Evolutionary conservation across 78 protist genomes (phyloP).

Genomic region (Dictyostelium brefeldianum): DNA sequence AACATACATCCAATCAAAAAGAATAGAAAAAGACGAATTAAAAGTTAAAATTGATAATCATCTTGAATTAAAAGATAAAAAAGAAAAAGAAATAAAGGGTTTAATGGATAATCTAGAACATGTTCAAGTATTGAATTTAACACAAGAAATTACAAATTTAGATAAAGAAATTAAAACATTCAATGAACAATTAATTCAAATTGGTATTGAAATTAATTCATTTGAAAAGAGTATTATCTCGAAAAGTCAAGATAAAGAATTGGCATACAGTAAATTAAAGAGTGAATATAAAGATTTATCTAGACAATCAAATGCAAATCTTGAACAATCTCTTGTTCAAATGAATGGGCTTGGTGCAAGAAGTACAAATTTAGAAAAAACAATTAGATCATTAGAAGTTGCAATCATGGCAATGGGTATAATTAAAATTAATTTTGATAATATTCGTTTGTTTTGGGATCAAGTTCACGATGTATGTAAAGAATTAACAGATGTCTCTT

Average conservation of each 20-base stretch:
- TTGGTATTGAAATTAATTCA: too few species aligned
- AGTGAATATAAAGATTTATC: constrained; percentile 19
- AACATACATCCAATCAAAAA: too few species aligned
- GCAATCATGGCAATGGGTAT: not conserved
- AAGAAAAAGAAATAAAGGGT: too few species aligned
- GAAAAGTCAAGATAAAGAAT: not conserved
- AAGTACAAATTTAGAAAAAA: not conserved
- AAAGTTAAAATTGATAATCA: too few species aligned
- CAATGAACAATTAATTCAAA: too few species aligned
- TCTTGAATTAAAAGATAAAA: too few species aligned
- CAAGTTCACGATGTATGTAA: not conserved
- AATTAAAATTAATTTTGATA: constrained; percentile 1
- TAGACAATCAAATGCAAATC: constrained; percentile 19
- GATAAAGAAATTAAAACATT: too few species aligned
- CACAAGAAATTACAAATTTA: too few species aligned
- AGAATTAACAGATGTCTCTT: not conserved
- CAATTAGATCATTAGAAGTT: constrained; percentile 5
- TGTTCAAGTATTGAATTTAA: too few species aligned
- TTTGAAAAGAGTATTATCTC: too few species aligned
- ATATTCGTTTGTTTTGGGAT: constrained; percentile 1
- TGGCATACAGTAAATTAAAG: not conserved
- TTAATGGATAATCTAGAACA: too few species aligned
- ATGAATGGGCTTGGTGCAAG: not conserved
- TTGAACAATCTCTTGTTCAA: not conserved
- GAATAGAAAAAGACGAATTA: too few species aligned